A percentile compares a stretch with the other conserved stretches of the same genome.
Evolutionary conservation across 441 rosid genomes (phyloP).

Genomic region (Populus hybrid): DNA sequence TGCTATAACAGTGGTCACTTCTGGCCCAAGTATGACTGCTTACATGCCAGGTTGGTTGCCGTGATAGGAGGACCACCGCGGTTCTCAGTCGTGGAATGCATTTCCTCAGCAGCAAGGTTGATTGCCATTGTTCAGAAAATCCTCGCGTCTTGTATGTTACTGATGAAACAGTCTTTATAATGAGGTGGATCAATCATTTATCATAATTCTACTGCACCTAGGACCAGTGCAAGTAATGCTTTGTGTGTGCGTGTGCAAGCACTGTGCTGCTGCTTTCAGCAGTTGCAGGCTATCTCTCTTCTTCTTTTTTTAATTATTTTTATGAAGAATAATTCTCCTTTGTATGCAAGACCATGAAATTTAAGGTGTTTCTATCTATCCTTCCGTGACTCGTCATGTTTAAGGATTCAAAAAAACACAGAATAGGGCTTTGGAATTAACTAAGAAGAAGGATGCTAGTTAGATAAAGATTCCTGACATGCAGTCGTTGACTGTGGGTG

Average conservation of each 20-base stretch:
- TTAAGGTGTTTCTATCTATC: background rate
- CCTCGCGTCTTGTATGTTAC: constrained; percentile 12
- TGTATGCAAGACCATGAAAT: background rate
- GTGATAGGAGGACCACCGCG: constrained; percentile 21
- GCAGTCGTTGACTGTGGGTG: background rate
- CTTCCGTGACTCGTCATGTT: background rate
- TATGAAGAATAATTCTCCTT: background rate
- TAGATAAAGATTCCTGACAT: background rate
- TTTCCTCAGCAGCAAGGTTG: background rate
- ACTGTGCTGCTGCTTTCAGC: constrained; percentile 3
- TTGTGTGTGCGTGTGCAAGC: background rate
- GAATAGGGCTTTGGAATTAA: too few species aligned
- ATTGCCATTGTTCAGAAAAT: background rate
- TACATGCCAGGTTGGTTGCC: constrained; percentile 94
- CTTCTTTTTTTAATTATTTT: too few species aligned
- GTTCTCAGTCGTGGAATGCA: background rate
- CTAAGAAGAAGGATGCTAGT: background rate
- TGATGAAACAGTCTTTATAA: constrained; percentile 11
- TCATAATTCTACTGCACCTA: constrained; percentile 4
- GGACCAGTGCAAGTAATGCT: constrained; percentile 15
- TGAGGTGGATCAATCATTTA: constrained; percentile 2
- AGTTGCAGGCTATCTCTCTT: constrained; percentile 6
- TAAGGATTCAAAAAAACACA: background rate
- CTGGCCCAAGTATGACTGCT: constrained; percentile 75
- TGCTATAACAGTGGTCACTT: constrained; percentile 40